Base-by-base conservation (phyloP, 495 filamentous ascomycete genomes). In the Emericellopsis terricola region DNA sequence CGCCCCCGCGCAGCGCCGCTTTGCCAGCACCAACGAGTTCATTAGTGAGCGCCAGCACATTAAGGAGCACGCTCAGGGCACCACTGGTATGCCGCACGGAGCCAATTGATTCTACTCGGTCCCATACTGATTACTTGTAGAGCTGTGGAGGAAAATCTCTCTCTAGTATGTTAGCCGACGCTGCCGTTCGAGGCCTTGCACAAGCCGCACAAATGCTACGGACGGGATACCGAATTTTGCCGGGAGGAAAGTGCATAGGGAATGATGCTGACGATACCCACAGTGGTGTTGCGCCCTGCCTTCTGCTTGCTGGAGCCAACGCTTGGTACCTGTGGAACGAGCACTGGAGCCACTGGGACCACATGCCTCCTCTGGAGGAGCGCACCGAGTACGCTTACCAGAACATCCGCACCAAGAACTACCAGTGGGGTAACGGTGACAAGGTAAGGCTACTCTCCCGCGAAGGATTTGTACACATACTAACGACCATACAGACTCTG, bases 261-360 rank as follows among this genome's bases (percentile, higher is more conserved):
- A 31, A 37, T 18, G 16, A 21, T 21, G 39, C 43, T 45, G 36
- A 37, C 42, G 31, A 40, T 19, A 37, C 30, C 33, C 36, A 39
- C 45, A 91, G 83, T 49, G 69, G 59, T 47, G 62, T 77, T 27
- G 58, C 76, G 43, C 82, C 84, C 32, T 57, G 52, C 54, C 62
- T 94, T 38, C 60, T 81, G 41, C 56, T 81, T 42, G 71, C 76
- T 29, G 53, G 62, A 38, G 45, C 72, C 47, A 94, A 94, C 56
- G 82, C 87, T 47, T 89, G 82, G 52, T 73, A 68, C 53, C 73
- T 89, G 38, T 94, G 84, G 83, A 70, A 67, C 39, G 81, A 91
- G 71, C 86, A 94, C 59, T 93, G 84, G 86, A 80, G 89, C 62
- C 86, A 94, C 63, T 83, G 77, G 80, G 56, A 55, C 4, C 85